Base-by-base conservation (phyloP, 2,329 filamentous ascomycete species). In the Blastomyces parvus region DNA sequence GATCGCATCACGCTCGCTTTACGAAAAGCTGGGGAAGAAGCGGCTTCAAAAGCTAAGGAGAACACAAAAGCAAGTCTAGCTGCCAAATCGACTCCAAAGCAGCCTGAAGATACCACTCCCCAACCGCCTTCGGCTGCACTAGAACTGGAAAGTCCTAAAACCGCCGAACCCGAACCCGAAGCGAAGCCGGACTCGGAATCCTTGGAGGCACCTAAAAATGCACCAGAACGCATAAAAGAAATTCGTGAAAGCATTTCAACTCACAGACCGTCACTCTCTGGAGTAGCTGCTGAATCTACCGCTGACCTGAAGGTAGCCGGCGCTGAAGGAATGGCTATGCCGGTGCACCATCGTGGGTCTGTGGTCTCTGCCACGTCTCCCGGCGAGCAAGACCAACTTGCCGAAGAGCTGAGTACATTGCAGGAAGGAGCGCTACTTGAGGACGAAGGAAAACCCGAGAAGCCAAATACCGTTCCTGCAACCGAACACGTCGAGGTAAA, bases 1-100 rank as follows among this genome's bases (percentile, higher is more conserved):
- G 74, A 78, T 33, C 72, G 71, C 2, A 70, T 77, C n/a, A 73
- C 76, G 1, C 65, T 76, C 11, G 74, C 78, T 1, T 67, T 81
- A 61, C 72, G 78, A 59, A 78, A 80, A 68, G 77, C 78, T 1
- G 75, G 78, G 50, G 73, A 74, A 46, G 71, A 77, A 59, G 65
- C 66, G 63, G 76, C 75, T 46, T 74, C 75, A 17, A 69, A 72
- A 44, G 76, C 74, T 2, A 77, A 76, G 60, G 70, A 73, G 30
- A 70, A 67, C 25, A 61, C 68, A 7, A 60, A 59, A 27, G 46
- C 64, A 22, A 69, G 67, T 42, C 61, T 66, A 27, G 64, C 62
- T 11, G 40, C 64, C 4, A 67, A 65, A 22, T 22, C 62, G 17
- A 30, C 42, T 46, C 7, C 55, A 9, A 27, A 27, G 53, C 65